These are phyloP conservation scores for Solanum hybrid DNA, from an alignment of 305 asterid species.

Conservation along the genomic window DNA sequence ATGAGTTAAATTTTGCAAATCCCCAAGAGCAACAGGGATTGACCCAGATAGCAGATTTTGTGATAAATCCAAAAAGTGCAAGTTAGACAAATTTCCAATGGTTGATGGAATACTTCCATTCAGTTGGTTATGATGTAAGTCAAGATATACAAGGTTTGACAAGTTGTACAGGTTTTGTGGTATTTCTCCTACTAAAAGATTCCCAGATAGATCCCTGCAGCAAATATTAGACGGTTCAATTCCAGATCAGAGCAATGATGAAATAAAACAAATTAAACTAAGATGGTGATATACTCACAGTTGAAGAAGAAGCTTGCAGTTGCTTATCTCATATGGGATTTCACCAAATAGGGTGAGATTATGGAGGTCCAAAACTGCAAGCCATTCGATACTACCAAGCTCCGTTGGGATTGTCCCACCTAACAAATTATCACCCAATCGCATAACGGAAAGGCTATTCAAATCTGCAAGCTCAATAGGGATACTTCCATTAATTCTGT, in stretches of 20 bases:
- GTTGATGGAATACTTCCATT: constrained; percentile 54
- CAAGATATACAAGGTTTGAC: constrained; percentile 60
- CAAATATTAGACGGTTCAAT: neutral
- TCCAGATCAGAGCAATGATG: neutral
- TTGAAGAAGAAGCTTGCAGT: constrained; percentile 75
- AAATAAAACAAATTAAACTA: neutral
- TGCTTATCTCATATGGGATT: constrained; percentile 57
- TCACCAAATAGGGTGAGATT: constrained; percentile 54
- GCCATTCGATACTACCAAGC: constrained; percentile 69
- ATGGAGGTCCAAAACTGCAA: constrained; percentile 70
- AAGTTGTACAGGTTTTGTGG: constrained; percentile 49
- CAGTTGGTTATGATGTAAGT: constrained; percentile 59
- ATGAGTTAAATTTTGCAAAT: constrained; percentile 41
- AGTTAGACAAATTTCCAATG: constrained; percentile 53
- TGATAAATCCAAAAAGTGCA: constrained; percentile 59
- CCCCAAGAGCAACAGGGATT: constrained; percentile 46
- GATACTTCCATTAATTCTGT: constrained; percentile 57
- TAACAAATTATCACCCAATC: constrained; percentile 57
- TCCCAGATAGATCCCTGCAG: constrained; percentile 73
- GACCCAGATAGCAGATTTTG: constrained; percentile 48
- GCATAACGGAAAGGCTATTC: constrained; percentile 45
- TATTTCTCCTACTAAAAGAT: constrained; percentile 47
- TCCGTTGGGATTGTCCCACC: constrained; percentile 60
- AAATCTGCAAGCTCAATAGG: constrained; percentile 50
- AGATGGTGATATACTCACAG: constrained; percentile 46